These are phyloP conservation scores for Fusarium burgessii DNA, from an alignment of 2,329 filamentous ascomycete genomes.

Conservation along the genomic window DNA sequence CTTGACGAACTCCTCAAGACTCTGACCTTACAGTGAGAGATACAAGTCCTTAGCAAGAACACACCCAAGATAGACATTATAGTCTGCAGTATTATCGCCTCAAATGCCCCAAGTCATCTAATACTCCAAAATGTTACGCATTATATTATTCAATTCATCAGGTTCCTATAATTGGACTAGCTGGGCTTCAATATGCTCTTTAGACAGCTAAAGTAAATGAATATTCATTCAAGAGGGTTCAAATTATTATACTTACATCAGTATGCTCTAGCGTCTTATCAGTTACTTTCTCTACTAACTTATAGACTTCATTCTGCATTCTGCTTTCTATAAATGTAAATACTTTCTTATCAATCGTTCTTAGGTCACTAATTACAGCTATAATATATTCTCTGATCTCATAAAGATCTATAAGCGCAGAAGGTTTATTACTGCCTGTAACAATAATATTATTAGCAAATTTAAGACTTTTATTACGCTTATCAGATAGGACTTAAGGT, in stretches of 20 bases:
- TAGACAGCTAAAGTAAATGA: neutral
- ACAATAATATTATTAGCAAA: conserved; percentile 6
- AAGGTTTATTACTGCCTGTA: neutral
- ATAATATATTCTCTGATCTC: conserved; percentile 13
- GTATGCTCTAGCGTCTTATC: conserved; percentile 14
- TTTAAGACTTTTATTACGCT: neutral
- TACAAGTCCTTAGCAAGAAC: conserved; percentile 13
- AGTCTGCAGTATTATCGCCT: conserved; percentile 11
- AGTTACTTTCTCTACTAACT: neutral
- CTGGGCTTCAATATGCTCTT: neutral
- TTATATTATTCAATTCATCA: neutral
- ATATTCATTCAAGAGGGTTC: rapidly evolving
- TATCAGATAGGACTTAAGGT: conserved; percentile 7
- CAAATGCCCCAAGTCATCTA: conserved; percentile 20
- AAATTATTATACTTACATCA: neutral
- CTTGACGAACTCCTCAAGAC: neutral
- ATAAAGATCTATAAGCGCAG: neutral
- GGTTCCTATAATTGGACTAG: neutral
- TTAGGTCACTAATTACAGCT: neutral
- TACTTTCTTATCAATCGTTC: conserved; percentile 11
- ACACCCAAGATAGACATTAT: conserved; percentile 11
- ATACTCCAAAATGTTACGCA: neutral
- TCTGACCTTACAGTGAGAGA: neutral
- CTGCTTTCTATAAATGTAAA: conserved; percentile 5
- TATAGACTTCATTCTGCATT: conserved; percentile 5